These are phyloP conservation scores for Neofusicoccum sp. DNA, from an alignment of 2,329 filamentous ascomycete species.

Conservation along the genomic window DNA sequence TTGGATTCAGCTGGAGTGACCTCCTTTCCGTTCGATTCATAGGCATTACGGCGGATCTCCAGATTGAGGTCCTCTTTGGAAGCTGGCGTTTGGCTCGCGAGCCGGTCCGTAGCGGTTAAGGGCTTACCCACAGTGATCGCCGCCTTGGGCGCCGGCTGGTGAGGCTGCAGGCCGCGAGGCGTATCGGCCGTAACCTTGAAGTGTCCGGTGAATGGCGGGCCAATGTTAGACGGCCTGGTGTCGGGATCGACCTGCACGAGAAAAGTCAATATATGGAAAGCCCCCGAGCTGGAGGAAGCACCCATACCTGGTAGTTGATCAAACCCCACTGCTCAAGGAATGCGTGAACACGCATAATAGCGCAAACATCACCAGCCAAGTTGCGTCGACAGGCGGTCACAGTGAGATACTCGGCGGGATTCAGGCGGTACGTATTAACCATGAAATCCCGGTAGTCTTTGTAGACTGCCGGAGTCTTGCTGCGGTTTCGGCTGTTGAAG, in stretches of 20 bases:
- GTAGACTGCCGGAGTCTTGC: constrained; percentile 95
- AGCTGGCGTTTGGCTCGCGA: constrained; percentile 62
- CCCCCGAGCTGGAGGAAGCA: background rate
- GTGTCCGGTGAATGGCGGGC: constrained; percentile 94
- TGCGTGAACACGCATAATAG: constrained; percentile 97
- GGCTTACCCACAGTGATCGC: constrained; percentile 59
- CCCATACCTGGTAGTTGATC: constrained; percentile 91
- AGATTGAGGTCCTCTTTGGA: constrained; percentile 82
- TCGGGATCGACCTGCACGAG: constrained; percentile 81
- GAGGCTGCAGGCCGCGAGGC: constrained; percentile 87
- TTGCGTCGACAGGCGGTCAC: constrained; percentile 95
- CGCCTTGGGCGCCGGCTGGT: constrained; percentile 84
- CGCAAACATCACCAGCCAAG: constrained; percentile 93
- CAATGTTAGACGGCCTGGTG: constrained; percentile 89
- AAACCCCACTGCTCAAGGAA: constrained; percentile 98
- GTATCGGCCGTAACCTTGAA: constrained; percentile 97
- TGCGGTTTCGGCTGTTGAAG: constrained; percentile 96
- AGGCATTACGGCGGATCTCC: constrained; percentile 93
- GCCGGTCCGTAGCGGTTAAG: constrained; percentile 67
- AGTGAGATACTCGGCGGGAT: constrained; percentile 92
- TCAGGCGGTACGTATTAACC: constrained; percentile 98
- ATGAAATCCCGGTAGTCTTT: constrained; percentile 99
- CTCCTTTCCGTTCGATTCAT: constrained; percentile 87
- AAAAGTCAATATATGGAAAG: constrained; percentile 23
- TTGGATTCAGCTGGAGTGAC: constrained; percentile 69